Percentiles rank a stretch among this genome's conserved stretches.
phyloP scores from a whole-genome alignment of 495 filamentous ascomycete genomes.

The Evansstolkia leycettana region DNA sequence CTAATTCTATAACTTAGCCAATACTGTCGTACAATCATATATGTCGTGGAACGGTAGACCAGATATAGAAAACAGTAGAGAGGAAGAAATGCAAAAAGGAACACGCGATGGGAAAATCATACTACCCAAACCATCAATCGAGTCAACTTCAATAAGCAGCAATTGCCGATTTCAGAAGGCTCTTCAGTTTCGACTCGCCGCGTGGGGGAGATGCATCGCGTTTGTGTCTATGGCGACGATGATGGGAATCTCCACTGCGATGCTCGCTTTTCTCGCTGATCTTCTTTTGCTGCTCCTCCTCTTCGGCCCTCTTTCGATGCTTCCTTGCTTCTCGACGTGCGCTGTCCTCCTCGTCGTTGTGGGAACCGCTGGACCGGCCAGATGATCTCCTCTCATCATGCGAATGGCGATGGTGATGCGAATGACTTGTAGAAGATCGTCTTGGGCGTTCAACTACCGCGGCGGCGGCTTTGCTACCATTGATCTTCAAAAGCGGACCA shows the following conservation, averaged over 20 bases:
- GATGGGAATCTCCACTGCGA: slow-evolving; percentile 9
- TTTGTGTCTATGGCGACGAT: slow-evolving; percentile 13
- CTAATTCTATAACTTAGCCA: slow-evolving; percentile 4
- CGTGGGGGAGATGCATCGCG: slow-evolving; percentile 23
- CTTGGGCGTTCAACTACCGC: slow-evolving; percentile 14
- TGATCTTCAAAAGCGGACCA: slow-evolving; percentile 22
- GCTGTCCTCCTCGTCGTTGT: slow-evolving; percentile 9
- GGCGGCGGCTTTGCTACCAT: slow-evolving; percentile 19
- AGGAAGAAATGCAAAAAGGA: slow-evolving; percentile 3
- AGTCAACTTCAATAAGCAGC: slow-evolving; percentile 15
- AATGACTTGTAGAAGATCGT: slow-evolving; percentile 18
- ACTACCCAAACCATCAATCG: background rate
- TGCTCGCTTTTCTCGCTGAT: slow-evolving; percentile 7
- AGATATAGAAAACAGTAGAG: slow-evolving; percentile 4
- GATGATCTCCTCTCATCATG: slow-evolving; percentile 17
- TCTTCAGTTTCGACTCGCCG: slow-evolving; percentile 25
- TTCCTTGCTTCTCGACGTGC: slow-evolving; percentile 8
- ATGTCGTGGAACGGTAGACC: slow-evolving; percentile 11
- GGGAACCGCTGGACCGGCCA: slow-evolving; percentile 19
- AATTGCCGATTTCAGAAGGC: slow-evolving; percentile 23
- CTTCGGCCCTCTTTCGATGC: slow-evolving; percentile 4
- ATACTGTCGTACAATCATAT: no score
- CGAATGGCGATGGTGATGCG: slow-evolving; percentile 7
- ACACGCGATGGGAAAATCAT: slow-evolving; percentile 1
- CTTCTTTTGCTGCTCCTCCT: slow-evolving; percentile 3